Percentiles rank a stretch among this genome's conserved stretches.
These are phyloP conservation scores for Colletotrichum tabaci DNA, from an alignment of 2,329 filamentous ascomycete species.

Conservation along the genomic window DNA sequence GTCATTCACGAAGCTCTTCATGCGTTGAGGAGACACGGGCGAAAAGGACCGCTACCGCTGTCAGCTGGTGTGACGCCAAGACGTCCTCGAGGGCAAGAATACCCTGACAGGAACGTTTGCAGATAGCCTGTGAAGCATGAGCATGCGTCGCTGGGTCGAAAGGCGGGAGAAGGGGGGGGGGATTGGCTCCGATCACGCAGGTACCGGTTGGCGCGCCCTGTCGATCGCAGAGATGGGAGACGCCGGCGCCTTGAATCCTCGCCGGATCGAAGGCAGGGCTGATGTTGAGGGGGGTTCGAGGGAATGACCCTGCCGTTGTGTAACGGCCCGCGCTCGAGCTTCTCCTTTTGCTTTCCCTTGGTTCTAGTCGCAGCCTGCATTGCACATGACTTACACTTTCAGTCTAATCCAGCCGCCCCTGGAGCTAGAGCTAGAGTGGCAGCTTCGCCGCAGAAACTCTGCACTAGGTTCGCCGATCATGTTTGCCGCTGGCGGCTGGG, in stretches of 20 bases:
- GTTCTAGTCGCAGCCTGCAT: slow-evolving; percentile 24
- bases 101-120: not conserved
- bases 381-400: slow-evolving; percentile 30
- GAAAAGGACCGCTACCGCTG: not conserved
- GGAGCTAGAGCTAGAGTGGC: too few relatives aligned
- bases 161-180: not conserved
- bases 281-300: not conserved
- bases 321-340: slow-evolving; percentile 15
- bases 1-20: not conserved
- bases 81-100: not conserved
- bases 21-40: not conserved
- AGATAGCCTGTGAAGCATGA: not conserved
- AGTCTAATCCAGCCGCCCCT: not conserved
- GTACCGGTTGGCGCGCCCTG: not conserved
- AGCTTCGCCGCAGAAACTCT: slow-evolving; percentile 2
- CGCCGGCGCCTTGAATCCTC: not conserved
- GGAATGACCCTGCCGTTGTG: slow-evolving; percentile 6
- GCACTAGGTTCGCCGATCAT: slow-evolving; percentile 9
- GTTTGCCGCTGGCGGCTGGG: not conserved
- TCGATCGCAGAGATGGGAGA: slow-evolving; percentile 21
- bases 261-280: slow-evolving; percentile 1
- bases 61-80: not conserved
- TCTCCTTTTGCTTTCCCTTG: not conserved
- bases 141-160: not conserved
- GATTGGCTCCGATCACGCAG: too few relatives aligned